A percentile compares a stretch with the other conserved stretches of the same genome.
Conservation (phyloP, 2,329 filamentous ascomycete genomes). For the Apiospora malaysiana region DNA sequence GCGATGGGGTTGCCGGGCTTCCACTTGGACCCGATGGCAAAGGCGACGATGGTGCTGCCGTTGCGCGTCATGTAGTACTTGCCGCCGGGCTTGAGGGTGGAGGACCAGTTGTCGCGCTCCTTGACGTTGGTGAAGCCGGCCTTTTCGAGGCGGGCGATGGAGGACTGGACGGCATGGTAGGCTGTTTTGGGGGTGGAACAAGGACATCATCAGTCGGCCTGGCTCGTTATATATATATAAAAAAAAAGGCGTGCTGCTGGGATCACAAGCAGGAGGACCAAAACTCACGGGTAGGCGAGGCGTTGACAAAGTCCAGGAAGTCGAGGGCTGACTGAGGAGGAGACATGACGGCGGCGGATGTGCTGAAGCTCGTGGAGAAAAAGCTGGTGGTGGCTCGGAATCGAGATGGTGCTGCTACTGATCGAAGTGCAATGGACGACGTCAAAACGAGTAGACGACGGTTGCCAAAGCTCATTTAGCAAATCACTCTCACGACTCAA, state of each 20-base stretch:
- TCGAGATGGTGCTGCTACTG: neutral
- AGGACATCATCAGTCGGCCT: neutral
- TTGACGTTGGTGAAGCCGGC: constrained; percentile 88
- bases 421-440: neutral
- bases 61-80: constrained; percentile 98
- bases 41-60: constrained; percentile 88
- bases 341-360: constrained; percentile 49
- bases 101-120: constrained; percentile 89
- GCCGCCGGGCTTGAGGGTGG: constrained; percentile 79
- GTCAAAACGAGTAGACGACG: constrained; percentile 6
- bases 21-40: constrained; percentile 91
- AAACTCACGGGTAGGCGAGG: constrained; percentile 84
- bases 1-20: constrained; percentile 87
- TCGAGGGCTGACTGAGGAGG: constrained; percentile 69
- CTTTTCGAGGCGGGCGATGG: constrained; percentile 75
- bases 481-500: neutral
- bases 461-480: constrained; percentile 5
- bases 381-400: neutral
- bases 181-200: constrained; percentile 57
- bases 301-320: constrained; percentile 93
- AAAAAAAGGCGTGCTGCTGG: no score
- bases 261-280: constrained; percentile 22
- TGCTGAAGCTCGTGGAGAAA: neutral
- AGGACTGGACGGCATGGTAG: constrained; percentile 88
- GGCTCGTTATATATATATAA: no score